A percentile compares a stretch with the other conserved stretches of the same genome.
Evolutionary conservation across 805 yeast species (phyloP).

Genomic region (Monosporozyma solicola): DNA sequence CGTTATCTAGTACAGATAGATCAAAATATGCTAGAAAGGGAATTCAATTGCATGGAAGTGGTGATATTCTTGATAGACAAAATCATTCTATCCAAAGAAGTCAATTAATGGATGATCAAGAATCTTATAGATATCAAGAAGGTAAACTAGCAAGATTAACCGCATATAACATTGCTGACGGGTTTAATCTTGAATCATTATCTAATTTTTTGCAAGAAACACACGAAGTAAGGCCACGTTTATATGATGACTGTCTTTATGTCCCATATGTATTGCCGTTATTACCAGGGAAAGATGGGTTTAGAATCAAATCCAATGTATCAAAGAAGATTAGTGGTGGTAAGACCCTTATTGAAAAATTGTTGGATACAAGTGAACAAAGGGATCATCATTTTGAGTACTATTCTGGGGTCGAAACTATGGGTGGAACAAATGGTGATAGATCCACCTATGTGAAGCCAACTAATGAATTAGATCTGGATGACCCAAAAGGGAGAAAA

Average conservation of each 20-base stretch:
- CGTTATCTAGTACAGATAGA: constrained; percentile 24
- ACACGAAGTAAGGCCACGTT: constrained; percentile 78
- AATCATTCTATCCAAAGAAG: background rate
- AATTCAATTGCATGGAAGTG: background rate
- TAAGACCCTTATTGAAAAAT: constrained; percentile 53
- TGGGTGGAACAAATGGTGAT: background rate
- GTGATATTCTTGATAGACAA: constrained; percentile 1
- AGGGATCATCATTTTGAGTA: constrained; percentile 89
- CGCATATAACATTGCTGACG: constrained; percentile 84
- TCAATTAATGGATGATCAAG: background rate
- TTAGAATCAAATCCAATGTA: constrained; percentile 59
- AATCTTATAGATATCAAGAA: constrained; percentile 21
- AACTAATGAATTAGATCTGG: background rate
- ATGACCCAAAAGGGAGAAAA: background rate
- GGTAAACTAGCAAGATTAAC: constrained; percentile 75
- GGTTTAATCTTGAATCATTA: constrained; percentile 56
- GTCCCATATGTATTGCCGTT: constrained; percentile 84
- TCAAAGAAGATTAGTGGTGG: constrained; percentile 34
- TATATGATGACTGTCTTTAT: constrained; percentile 88
- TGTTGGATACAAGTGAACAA: constrained; percentile 74
- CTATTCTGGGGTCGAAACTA: constrained; percentile 56
- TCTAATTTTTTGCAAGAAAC: constrained; percentile 53
- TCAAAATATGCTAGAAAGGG: constrained; percentile 44
- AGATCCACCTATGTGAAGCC: background rate
- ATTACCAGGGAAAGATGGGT: constrained; percentile 75